Percentiles rank a stretch among this genome's conserved stretches.
Conservation (phyloP, 768 basidiomycete genomes). For the Pleurotus tuoliensis region DNA sequence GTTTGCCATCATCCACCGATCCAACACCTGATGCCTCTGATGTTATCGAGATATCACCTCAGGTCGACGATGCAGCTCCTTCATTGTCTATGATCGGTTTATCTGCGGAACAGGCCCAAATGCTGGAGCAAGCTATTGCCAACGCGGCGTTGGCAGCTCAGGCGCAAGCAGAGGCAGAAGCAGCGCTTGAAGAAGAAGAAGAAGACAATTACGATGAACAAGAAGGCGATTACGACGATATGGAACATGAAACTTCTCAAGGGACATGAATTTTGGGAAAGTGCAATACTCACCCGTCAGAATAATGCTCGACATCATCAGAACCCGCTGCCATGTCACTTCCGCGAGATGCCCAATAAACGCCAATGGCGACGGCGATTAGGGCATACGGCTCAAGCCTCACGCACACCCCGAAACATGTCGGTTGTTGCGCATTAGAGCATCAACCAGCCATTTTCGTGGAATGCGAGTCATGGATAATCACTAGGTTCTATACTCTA, state of each 20-base stretch:
- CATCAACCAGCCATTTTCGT: no score
- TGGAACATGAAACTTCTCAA: constrained; percentile 8
- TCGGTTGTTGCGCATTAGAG: no score
- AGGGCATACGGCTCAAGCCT: no score
- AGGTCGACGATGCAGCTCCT: constrained; percentile 20
- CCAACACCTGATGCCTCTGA: constrained; percentile 3
- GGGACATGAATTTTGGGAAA: constrained; percentile 11
- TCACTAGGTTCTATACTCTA: no score
- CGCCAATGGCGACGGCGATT: no score
- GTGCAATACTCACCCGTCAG: no score
- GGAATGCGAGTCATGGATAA: no score
- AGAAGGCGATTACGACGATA: constrained; percentile 35
- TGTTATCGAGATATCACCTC: constrained; percentile 7
- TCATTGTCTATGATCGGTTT: constrained; percentile 66
- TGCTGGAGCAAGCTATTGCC: constrained; percentile 71
- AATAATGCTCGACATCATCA: no score
- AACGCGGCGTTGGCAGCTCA: constrained; percentile 73
- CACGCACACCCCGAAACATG: no score
- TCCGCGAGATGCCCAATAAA: no score
- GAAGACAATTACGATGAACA: constrained; percentile 48
- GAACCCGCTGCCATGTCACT: no score
- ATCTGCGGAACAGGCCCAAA: constrained; percentile 66
- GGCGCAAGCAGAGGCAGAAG: constrained; percentile 76
- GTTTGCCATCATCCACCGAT: constrained; percentile 13
- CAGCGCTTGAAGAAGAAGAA: constrained; percentile 68